phyloP scores from a whole-genome alignment of 768 basidiomycete species.

The Favolaschia claudopus region DNA sequence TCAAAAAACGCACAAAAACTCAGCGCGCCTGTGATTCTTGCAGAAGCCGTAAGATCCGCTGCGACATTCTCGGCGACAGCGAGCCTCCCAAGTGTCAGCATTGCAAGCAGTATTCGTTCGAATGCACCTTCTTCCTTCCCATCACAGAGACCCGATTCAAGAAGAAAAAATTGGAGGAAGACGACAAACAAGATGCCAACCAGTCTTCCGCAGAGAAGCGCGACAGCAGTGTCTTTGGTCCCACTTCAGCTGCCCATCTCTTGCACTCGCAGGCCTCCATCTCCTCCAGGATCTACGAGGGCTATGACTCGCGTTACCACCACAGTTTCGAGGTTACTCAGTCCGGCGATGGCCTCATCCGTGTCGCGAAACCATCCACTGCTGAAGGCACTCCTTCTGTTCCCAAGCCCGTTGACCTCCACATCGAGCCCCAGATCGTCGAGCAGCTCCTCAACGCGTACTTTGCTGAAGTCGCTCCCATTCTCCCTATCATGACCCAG shows the following conservation, averaged over 20 bases:
- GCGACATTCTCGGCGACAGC: slow-evolving; percentile 83
- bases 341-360: slow-evolving; percentile 87
- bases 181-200: slow-evolving; percentile 45
- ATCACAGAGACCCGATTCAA: slow-evolving; percentile 99
- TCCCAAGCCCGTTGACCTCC: slow-evolving; percentile 72
- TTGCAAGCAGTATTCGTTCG: slow-evolving; percentile 92
- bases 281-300: slow-evolving; percentile 85
- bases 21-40: slow-evolving; percentile 92
- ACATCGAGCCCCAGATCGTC: slow-evolving; percentile 79
- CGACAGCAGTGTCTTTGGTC: slow-evolving; percentile 74
- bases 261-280: slow-evolving; percentile 90
- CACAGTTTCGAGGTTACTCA: slow-evolving; percentile 88
- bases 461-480: slow-evolving; percentile 88
- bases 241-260: slow-evolving; percentile 86
- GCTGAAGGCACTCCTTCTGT: slow-evolving; percentile 63
- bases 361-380: slow-evolving; percentile 68
- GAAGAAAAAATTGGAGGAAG: slow-evolving; percentile 82
- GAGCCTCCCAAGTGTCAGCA: slow-evolving; percentile 90
- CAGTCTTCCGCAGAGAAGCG: slow-evolving; percentile 39
- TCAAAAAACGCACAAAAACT: slow-evolving; percentile 92
- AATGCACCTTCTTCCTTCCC: slow-evolving; percentile 97
- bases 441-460: slow-evolving; percentile 90
- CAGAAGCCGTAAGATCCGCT: slow-evolving; percentile 91
- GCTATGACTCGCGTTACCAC: slow-evolving; percentile 87
- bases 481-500: slow-evolving; percentile 88